These are phyloP conservation scores for Stachybotrys elegans DNA, from an alignment of 2,329 filamentous ascomycete genomes.

Conservation along the genomic window DNA sequence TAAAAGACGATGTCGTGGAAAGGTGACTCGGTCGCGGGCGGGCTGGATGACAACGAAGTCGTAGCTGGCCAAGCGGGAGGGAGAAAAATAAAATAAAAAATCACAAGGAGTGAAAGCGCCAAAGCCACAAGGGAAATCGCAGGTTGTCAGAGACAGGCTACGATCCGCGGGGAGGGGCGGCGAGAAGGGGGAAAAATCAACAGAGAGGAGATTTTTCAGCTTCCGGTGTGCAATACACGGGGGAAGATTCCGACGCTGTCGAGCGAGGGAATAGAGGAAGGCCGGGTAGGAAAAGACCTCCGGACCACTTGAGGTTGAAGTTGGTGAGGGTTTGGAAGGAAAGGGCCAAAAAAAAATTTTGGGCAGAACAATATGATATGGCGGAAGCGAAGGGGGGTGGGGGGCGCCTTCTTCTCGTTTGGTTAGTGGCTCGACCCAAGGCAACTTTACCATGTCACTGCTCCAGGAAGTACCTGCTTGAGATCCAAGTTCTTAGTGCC, in stretches of 20 bases:
- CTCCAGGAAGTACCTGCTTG: too few relatives aligned
- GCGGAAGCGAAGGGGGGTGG: conserved; percentile 23
- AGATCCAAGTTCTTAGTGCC: too few relatives aligned
- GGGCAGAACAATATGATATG: conserved; percentile 31
- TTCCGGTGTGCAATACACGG: conserved; percentile 25
- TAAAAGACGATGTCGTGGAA: too few relatives aligned
- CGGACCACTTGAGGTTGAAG: conserved; percentile 29
- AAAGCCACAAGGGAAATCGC: conserved; percentile 17
- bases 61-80: conserved; percentile 8
- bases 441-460: too few relatives aligned
- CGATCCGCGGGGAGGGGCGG: conserved; percentile 26
- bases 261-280: conserved; percentile 19
- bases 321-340: conserved; percentile 32
- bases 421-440: too few relatives aligned
- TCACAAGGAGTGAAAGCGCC: conserved; percentile 24
- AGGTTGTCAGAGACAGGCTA: conserved; percentile 24
- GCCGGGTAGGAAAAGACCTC: conserved; percentile 28
- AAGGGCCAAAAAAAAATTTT: conserved; percentile 31
- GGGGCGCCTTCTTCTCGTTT: too few relatives aligned
- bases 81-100: too few relatives aligned
- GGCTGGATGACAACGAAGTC: too few relatives aligned
- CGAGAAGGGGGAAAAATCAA: conserved; percentile 16
- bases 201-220: conserved; percentile 19
- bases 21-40: too few relatives aligned
- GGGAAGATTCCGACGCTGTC: conserved; percentile 25